Evolutionary conservation across 2,329 filamentous ascomycete species (phyloP).

Genomic region (Daldinia eschscholtzii): DNA sequence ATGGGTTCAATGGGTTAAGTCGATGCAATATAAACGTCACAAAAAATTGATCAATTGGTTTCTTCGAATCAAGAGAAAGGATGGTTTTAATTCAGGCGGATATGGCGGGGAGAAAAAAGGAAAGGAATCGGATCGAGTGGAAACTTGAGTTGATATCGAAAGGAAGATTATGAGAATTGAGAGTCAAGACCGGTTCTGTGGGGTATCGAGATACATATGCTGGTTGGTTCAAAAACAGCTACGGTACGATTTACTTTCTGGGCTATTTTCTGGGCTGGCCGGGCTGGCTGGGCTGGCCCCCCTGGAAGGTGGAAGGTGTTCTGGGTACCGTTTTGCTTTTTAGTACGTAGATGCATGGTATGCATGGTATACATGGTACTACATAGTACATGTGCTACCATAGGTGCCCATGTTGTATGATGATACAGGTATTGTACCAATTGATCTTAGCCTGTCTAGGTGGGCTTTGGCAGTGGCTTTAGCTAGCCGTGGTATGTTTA

Average conservation of each 20-base stretch:
- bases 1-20: not conserved
- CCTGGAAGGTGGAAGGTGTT: not conserved
- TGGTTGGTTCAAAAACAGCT: constrained; percentile 20
- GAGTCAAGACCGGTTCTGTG: constrained; percentile 14
- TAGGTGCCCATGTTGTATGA: not conserved
- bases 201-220: constrained; percentile 20
- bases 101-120: constrained; percentile 37
- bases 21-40: constrained; percentile 32
- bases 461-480: not conserved
- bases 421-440: constrained; percentile 7
- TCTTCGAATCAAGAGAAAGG: constrained; percentile 28
- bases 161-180: constrained; percentile 35
- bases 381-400: too few species aligned
- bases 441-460: not conserved
- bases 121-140: constrained; percentile 41
- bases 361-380: not conserved
- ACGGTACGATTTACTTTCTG: constrained; percentile 4
- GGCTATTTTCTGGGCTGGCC: not conserved
- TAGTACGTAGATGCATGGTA: not conserved
- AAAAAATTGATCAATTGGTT: constrained; percentile 28
- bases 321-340: not conserved
- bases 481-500: constrained; percentile 1
- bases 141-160: constrained; percentile 40
- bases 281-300: not conserved
- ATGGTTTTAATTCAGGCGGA: constrained; percentile 32